Conservation (phyloP, 2,329 filamentous ascomycete genomes). For the Aspergillus caelatus region DNA sequence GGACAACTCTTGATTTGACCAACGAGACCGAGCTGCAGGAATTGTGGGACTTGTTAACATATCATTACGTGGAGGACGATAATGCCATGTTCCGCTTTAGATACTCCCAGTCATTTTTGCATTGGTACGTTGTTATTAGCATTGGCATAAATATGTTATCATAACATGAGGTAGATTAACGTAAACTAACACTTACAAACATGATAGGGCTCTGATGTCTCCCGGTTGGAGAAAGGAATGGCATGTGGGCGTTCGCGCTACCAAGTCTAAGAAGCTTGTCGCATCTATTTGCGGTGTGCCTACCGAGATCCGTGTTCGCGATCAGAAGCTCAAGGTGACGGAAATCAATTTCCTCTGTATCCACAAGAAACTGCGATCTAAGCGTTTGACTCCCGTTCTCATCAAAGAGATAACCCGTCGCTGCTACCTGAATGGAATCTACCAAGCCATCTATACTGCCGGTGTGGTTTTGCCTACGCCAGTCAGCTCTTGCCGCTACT, state of each 20-base stretch:
- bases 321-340: conserved; percentile 73
- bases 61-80: conserved; percentile 96
- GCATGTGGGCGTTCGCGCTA: conserved; percentile 90
- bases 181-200: background rate
- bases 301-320: conserved; percentile 76
- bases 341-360: conserved; percentile 99
- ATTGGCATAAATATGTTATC: background rate
- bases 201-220: conserved; percentile 80
- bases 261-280: conserved; percentile 81
- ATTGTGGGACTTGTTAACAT: conserved; percentile 85
- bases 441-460: conserved; percentile 94
- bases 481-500: conserved; percentile 92
- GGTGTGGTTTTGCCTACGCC: conserved; percentile 89
- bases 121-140: conserved; percentile 63
- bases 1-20: conserved; percentile 85
- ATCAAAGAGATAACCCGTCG: conserved; percentile 97
- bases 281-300: conserved; percentile 96
- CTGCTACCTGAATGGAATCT: conserved; percentile 83
- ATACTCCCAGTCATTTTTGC: conserved; percentile 84
- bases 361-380: conserved; percentile 94
- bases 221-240: conserved; percentile 93
- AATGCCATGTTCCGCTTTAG: conserved; percentile 98
- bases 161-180: background rate
- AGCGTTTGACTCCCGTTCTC: conserved; percentile 87
- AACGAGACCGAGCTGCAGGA: conserved; percentile 79